Conservation (phyloP, 2,329 filamentous ascomycete species). For the Zasmidium citrigriseum region DNA sequence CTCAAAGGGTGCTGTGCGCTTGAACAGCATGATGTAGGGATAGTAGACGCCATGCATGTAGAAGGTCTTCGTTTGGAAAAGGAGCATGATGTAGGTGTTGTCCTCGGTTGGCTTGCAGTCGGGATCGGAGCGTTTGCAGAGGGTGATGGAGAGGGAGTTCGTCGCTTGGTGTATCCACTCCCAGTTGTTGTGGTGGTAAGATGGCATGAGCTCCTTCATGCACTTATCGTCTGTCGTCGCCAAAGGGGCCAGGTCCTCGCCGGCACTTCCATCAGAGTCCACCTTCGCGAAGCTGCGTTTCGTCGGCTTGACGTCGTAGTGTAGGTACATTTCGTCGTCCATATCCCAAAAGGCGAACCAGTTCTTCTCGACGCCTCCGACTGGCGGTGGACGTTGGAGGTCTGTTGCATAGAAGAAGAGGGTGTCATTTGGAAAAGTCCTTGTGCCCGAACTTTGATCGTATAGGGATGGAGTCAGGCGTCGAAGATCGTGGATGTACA, state of each 20-base stretch:
- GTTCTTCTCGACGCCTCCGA: constrained; percentile 57
- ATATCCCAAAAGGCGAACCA: constrained; percentile 62
- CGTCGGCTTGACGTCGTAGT: constrained; percentile 53
- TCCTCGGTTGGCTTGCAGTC: constrained; percentile 42
- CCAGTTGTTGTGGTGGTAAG: neutral
- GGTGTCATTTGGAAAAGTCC: constrained; percentile 4
- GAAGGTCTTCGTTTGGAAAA: constrained; percentile 58
- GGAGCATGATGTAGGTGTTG: constrained; percentile 57
- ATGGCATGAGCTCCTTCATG: constrained; percentile 41
- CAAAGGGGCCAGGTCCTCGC: constrained; percentile 47
- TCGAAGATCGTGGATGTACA: constrained; percentile 57
- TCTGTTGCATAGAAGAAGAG: constrained; percentile 51
- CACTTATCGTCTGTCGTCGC: constrained; percentile 46
- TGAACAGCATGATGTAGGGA: constrained; percentile 55
- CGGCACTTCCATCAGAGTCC: constrained; percentile 46
- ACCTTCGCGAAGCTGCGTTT: constrained; percentile 51
- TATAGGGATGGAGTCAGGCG: constrained; percentile 41
- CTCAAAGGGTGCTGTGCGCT: constrained; percentile 49
- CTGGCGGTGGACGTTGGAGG: constrained; percentile 51
- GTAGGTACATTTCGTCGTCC: constrained; percentile 47
- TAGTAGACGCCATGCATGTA: constrained; percentile 54
- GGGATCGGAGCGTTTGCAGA: constrained; percentile 52
- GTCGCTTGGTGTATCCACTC: constrained; percentile 61
- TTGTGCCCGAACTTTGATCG: constrained; percentile 8
- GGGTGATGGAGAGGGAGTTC: constrained; percentile 57